Base-by-base conservation (phyloP, 805 yeast species). In the Saccharomycopsis sp. region DNA sequence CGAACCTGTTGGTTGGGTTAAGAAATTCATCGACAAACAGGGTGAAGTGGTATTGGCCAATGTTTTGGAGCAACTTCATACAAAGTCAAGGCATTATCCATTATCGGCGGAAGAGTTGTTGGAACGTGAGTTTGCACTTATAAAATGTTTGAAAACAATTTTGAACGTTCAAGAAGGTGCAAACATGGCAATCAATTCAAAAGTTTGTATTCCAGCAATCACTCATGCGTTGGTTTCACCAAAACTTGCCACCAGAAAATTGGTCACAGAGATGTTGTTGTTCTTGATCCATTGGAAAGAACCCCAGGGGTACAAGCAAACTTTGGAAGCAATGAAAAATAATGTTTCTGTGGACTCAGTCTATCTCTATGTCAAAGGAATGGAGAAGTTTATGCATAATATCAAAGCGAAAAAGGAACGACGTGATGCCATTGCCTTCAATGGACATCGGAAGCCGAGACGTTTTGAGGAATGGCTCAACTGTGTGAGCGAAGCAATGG, bases 1-100 rank as follows among this genome's bases (percentile, higher is more conserved):
- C 0, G 97, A 89, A 56, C 87, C 88, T 18, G 65, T 77, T 17
- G 36, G 20, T 2, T 89, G 97, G 96, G 92, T 85, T 0, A 68
- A 73, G 36, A 68, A 66, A 17, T 92, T 92, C 52, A 67, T 86
- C n/a, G 75, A 69, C 38, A 69, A 74, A 33, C 94, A 85, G 56
- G 97, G 97, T 7, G 86, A 81, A 45, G 70, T 79, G 6, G 82
- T 86, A 0, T 67, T 92, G 39, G 75, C 85, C 5, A 73, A 77
- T 12, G 76, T 75, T 27, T 62, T 92, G 33, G 36, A 29, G 15
- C 48, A 45, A 27, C 56, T 19, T 51, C 60, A 17, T 56, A 55
- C 43, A 54, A 48, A 41, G 26, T 26, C 31, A 7, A 21, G 33
- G 15, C 38, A 45, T 25, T 29, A 27, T 13, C 25, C 18, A 17